Evolutionary conservation across 345 rosid species (phyloP).

Genomic region (Xanthoceras sorbifolium): DNA sequence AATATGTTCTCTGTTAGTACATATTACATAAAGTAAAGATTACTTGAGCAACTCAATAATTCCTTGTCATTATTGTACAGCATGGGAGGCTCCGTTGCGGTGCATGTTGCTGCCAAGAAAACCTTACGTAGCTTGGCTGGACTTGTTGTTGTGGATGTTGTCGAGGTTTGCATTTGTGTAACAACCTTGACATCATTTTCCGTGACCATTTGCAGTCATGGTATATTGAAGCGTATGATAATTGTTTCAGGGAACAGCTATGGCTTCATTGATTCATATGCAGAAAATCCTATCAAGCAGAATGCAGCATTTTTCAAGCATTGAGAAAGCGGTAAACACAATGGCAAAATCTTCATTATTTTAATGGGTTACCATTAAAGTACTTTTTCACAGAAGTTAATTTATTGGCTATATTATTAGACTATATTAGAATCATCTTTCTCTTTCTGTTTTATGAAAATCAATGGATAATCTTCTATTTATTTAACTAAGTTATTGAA

Average conservation of each 20-base stretch:
- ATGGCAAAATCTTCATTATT: background rate
- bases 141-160: slow-evolving; percentile 90
- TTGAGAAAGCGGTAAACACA: slow-evolving; percentile 77
- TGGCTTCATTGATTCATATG: slow-evolving; percentile 93
- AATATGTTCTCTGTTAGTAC: background rate
- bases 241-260: slow-evolving; percentile 81
- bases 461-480: background rate
- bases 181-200: slow-evolving; percentile 6
- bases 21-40: background rate
- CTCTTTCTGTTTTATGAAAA: background rate
- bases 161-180: slow-evolving; percentile 67
- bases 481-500: background rate
- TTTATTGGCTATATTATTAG: too few species aligned
- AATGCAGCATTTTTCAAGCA: slow-evolving; percentile 81
- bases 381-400: background rate
- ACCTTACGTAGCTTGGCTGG: slow-evolving; percentile 72
- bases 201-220: slow-evolving; percentile 25
- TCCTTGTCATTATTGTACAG: slow-evolving; percentile 37
- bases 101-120: slow-evolving; percentile 92
- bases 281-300: slow-evolving; percentile 83
- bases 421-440: background rate
- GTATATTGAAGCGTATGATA: slow-evolving; percentile 17
- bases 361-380: background rate
- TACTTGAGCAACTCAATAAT: background rate
- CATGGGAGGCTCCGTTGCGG: slow-evolving; percentile 98